Conservation (phyloP, 805 yeast genomes). For the Tanozyma kutaoensis region DNA sequence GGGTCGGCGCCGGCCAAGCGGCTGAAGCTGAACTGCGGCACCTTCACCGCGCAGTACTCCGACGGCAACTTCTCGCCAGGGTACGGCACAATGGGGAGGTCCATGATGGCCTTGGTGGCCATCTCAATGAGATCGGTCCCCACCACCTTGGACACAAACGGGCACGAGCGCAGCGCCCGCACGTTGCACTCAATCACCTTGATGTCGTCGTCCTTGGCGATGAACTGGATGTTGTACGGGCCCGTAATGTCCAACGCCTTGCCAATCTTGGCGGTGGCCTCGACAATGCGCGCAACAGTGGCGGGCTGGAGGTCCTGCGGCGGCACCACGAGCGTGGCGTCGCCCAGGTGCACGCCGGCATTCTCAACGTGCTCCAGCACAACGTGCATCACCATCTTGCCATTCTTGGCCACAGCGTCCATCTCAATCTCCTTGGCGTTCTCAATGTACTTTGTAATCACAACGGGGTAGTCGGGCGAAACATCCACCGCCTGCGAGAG, state of each 20-base stretch:
- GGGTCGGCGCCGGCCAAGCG: slow-evolving; percentile 97
- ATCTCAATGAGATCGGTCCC: slow-evolving; percentile 93
- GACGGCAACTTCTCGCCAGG: slow-evolving; percentile 84
- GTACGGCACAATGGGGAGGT: slow-evolving; percentile 75
- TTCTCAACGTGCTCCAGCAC: slow-evolving; percentile 98
- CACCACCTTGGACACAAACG: slow-evolving; percentile 93
- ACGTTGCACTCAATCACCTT: slow-evolving; percentile 98
- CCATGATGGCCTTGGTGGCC: slow-evolving; percentile 94
- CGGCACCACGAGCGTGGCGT: slow-evolving; percentile 93
- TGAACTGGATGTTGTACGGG: slow-evolving; percentile 94
- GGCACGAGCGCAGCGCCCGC: slow-evolving; percentile 98
- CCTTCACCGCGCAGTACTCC: slow-evolving; percentile 91
- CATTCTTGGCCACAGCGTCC: slow-evolving; percentile 96
- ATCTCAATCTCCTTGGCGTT: slow-evolving; percentile 96
- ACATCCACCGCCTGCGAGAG: slow-evolving; percentile 93
- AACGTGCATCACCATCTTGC: slow-evolving; percentile 91
- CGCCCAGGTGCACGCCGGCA: slow-evolving; percentile 99
- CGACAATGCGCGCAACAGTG: slow-evolving; percentile 83
- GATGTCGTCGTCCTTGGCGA: slow-evolving; percentile 88
- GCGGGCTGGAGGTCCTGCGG: slow-evolving; percentile 91
- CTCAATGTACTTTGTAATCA: slow-evolving; percentile 91
- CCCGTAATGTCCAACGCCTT: slow-evolving; percentile 92
- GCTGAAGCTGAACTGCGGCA: slow-evolving; percentile 95
- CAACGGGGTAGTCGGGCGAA: slow-evolving; percentile 96
- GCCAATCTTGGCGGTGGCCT: slow-evolving; percentile 93